Evolutionary conservation across 139 green algal species (phyloP).

Genomic region (Chlorella ohadii): DNA sequence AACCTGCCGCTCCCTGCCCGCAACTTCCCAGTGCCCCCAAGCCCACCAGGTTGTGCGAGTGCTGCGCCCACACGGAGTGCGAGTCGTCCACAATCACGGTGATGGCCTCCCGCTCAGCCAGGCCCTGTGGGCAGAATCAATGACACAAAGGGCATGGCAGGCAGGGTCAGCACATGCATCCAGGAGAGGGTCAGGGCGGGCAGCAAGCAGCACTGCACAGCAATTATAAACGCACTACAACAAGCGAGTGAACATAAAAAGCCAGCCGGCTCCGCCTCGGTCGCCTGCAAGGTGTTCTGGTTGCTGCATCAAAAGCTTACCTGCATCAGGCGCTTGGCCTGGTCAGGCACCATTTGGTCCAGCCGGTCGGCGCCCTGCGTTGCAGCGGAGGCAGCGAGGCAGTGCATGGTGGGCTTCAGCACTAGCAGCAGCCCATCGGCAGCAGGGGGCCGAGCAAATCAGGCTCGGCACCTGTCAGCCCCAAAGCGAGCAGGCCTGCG

Average conservation of each 20-base stretch:
- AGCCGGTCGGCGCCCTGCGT: constrained; percentile 35
- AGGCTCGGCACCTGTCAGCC: too few species aligned
- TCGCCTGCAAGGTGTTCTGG: too few species aligned
- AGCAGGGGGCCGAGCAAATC: too few species aligned
- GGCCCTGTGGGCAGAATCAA: constrained; percentile 27
- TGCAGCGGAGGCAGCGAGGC: background rate
- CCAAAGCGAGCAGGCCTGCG: too few species aligned
- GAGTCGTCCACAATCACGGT: constrained; percentile 95
- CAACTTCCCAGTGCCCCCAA: background rate
- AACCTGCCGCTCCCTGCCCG: too few species aligned
- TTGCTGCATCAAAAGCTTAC: background rate
- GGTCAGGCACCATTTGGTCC: constrained; percentile 31
- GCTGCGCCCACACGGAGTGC: constrained; percentile 83
- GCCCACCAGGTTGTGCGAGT: constrained; percentile 77
- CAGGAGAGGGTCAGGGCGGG: too few species aligned
- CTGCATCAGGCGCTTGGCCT: constrained; percentile 42
- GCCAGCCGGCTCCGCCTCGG: too few species aligned
- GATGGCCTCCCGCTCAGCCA: constrained; percentile 36
- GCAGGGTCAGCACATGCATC: too few species aligned
- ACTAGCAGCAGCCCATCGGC: background rate
- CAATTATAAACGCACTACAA: too few species aligned
- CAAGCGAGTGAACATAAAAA: too few species aligned
- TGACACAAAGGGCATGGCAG: too few species aligned
- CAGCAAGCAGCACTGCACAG: too few species aligned
- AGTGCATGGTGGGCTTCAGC: background rate